These are phyloP conservation scores for Alnus rubra DNA, from an alignment of 306 rosid species.

Conservation along the genomic window DNA sequence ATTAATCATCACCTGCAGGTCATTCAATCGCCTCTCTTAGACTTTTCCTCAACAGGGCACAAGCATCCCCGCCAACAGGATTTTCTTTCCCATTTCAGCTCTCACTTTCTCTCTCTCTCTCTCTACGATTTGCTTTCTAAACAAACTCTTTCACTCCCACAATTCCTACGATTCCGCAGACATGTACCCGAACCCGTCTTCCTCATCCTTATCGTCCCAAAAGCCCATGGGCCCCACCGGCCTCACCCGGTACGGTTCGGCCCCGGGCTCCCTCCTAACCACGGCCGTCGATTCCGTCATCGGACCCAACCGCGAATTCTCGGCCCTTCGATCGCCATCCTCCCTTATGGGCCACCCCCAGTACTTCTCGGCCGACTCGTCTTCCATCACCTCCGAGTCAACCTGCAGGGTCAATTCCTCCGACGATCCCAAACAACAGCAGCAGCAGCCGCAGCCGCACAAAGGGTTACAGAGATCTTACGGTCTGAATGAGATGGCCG, in stretches of 20 bases:
- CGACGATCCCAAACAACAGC: conserved; percentile 6
- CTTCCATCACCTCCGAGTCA: conserved; percentile 42
- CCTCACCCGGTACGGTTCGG: conserved; percentile 72
- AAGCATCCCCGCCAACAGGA: not conserved
- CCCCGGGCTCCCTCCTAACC: conserved; percentile 65
- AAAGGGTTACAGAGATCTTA: conserved; percentile 38
- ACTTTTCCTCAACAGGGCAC: conserved; percentile 18
- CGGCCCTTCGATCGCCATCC: conserved; percentile 29
- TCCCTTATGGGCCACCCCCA: conserved; percentile 26
- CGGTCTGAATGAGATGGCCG: conserved; percentile 38
- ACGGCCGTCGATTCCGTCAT: conserved; percentile 67
- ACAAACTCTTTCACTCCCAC: not conserved
- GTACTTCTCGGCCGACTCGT: conserved; percentile 46
- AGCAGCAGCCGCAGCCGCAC: not conserved
- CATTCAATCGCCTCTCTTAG: not conserved
- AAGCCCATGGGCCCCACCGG: conserved; percentile 42
- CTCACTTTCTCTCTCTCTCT: not conserved
- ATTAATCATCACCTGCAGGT: conserved; percentile 26
- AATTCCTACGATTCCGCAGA: not conserved
- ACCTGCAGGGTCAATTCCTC: conserved; percentile 40
- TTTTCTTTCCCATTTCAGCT: not conserved
- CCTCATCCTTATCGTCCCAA: conserved; percentile 46
- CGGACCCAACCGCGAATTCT: conserved; percentile 42
- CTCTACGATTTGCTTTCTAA: not conserved
- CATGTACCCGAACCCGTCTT: conserved; percentile 57